A percentile compares a stretch with the other conserved stretches of the same genome.
phyloP scores from a whole-genome alignment of 768 basidiomycete species.

The Amanita exitialis region DNA sequence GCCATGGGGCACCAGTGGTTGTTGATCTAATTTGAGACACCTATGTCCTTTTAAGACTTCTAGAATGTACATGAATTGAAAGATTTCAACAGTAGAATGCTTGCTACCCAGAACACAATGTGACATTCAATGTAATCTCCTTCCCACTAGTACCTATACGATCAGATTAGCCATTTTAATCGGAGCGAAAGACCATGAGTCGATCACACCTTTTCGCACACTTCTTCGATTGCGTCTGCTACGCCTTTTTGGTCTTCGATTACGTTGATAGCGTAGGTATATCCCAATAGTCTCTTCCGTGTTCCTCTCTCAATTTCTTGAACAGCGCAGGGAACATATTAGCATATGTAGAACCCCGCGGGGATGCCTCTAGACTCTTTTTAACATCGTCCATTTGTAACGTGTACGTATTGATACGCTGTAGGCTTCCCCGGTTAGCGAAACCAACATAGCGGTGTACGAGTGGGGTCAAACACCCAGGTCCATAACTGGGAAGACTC shows the following conservation, averaged over 20 bases:
- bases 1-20: slow-evolving; percentile 56
- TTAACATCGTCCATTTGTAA: no score
- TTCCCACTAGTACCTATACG: no score
- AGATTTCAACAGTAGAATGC: no score
- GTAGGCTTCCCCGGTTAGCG: not conserved
- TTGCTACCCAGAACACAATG: no score
- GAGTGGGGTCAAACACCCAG: not conserved
- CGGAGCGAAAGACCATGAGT: no score
- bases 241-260: not conserved
- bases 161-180: no score
- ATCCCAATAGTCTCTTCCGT: not conserved
- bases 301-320: not conserved
- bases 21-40: not conserved
- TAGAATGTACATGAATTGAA: no score
- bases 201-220: not conserved
- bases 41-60: not conserved
- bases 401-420: not conserved
- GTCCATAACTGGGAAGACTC: not conserved
- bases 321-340: not conserved
- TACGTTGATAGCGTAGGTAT: not conserved
- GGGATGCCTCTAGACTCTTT: not conserved
- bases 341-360: not conserved
- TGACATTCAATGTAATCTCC: no score
- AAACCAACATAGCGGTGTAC: not conserved
- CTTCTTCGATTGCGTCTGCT: not conserved